Percentiles rank a stretch among this genome's conserved stretches.
Evolutionary conservation across 2,329 filamentous ascomycete genomes (phyloP).

Genomic region (Trichoderma sp.): DNA sequence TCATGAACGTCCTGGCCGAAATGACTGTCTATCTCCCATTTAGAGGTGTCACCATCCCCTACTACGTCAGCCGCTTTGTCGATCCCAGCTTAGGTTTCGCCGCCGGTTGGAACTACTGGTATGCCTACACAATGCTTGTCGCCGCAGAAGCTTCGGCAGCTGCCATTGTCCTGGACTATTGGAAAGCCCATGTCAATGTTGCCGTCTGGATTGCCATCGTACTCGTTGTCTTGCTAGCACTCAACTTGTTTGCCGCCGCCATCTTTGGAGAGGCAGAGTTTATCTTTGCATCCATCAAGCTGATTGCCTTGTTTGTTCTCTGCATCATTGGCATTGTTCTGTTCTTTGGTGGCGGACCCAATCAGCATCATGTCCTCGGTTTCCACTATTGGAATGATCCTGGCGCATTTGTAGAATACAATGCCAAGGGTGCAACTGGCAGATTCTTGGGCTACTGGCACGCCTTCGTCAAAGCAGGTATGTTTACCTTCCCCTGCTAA

Average conservation of each 20-base stretch:
- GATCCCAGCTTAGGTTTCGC: slow-evolving; percentile 56
- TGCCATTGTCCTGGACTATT: slow-evolving; percentile 59
- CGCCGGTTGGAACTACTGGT: slow-evolving; percentile 61
- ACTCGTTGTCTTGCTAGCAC: slow-evolving; percentile 49
- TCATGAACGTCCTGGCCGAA: slow-evolving; percentile 55
- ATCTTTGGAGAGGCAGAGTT: slow-evolving; percentile 62
- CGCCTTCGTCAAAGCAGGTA: slow-evolving; percentile 44
- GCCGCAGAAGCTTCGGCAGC: slow-evolving; percentile 58
- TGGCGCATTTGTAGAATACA: slow-evolving; percentile 48
- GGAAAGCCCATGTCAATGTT: slow-evolving; percentile 50
- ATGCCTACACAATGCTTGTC: slow-evolving; percentile 57
- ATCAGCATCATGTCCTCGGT: slow-evolving; percentile 46
- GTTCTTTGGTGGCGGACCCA: slow-evolving; percentile 54
- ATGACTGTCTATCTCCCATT: slow-evolving; percentile 55
- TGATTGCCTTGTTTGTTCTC: slow-evolving; percentile 56
- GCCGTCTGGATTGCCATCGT: slow-evolving; percentile 61
- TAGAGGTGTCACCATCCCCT: slow-evolving; percentile 55
- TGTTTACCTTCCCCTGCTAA: no score
- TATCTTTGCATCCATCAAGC: slow-evolving; percentile 59
- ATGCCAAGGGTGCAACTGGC: slow-evolving; percentile 45
- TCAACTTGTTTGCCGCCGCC: slow-evolving; percentile 56
- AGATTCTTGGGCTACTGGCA: slow-evolving; percentile 59
- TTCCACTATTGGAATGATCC: slow-evolving; percentile 40
- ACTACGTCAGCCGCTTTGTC: slow-evolving; percentile 55
- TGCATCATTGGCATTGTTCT: slow-evolving; percentile 56